Evolutionary conservation across 1,284 basidiomycete species (phyloP), one percentile per base, ranked within the genome.

Genomic region (Ganoderma multipileum): DNA sequence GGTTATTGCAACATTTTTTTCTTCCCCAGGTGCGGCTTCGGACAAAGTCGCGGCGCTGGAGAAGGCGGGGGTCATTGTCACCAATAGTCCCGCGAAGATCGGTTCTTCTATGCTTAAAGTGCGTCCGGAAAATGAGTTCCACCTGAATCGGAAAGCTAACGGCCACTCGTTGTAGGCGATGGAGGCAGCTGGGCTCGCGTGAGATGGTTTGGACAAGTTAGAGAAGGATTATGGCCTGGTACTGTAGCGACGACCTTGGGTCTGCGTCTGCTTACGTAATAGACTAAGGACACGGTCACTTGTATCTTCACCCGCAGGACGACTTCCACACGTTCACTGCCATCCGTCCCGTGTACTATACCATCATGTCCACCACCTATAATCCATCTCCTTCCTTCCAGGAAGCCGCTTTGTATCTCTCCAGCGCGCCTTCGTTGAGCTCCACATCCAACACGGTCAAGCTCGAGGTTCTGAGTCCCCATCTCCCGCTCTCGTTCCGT

Each of bases 31-130:
- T 79, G 95, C 95, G 73, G 98, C 98, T 5, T 89, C 88, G 50
- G 97, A 98, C 85, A 99, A 99, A 84, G 96, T 99, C 65, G 89
- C 89, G 70, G 97, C 98, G n/a, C 87, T 99, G 55, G 90, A 96
- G 80, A 91, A 88, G 77, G 98, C 98, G 44, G 98, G 98, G 73
- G 97, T 90, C 44, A 87, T 97, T 74, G 97, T 99, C 69, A 97
- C 96, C 41, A 91, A 98, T 81, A 96, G 95, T 79, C 98, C 98
- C n/a, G 95, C 96, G 9, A 92, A 96, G 85, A 96, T 98, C 79
- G 96, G 96, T 62, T 75, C 82, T 44, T 89, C 95, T 76, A 95
- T 98, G 89, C 84, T 96, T 73, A 91, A 95, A 88, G 94, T 93
- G 57, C n/a, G 64, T 2, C 52, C 66, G 47, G 47, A 50, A 50